Base-by-base conservation (phyloP, 2,329 filamentous ascomycete genomes). In the Acrocalymma vagum region DNA sequence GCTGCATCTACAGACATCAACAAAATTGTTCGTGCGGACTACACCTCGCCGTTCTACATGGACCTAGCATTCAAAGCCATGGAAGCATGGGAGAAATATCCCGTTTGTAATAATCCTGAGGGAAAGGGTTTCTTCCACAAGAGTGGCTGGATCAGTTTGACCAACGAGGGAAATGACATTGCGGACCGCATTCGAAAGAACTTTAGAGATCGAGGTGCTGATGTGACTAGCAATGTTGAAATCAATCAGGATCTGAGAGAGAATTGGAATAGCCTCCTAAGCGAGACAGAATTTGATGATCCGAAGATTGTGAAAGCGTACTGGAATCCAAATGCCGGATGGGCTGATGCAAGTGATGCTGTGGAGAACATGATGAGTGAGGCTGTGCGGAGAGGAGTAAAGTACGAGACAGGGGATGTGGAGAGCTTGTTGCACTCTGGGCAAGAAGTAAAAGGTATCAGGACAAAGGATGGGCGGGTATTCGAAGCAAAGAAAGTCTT, bases 1-100 rank as follows among this genome's bases (percentile, higher is more conserved):
- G 82, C 82, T 0, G 82, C 80, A 0, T 81, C 77, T 11, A 79
- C 81, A 42, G 80, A 85, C 42, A 63, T 84, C 21, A 85, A 84
- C 59, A 84, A 84, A 57, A 84, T 85, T 40, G 71, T 85, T 9
- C 74, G 81, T 2, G 79, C 77, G 6, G 80, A 84, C 44, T 84
- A 84, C 48, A 77, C 79, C 37, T 78, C 82, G 29, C 67, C 71
- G 0, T 78, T 81, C 38, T 84, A 84, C 45, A 78, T 79, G 3
- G 71, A 80, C 3, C 61, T 83, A 1, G 68, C 69, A 5, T 66
- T 67, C 31, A 67, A 72, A 48, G 70, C 70, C 0, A 63, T 72
- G 8, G 51, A 69, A 24, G 67, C 66, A 9, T 73, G 69, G 70
- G 45, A 53, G n/a, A 51, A 38, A n/a, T 58, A 49, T 51, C 48